Base-by-base conservation (phyloP, 2,329 filamentous ascomycete genomes). In the Chrysosporium queenslandicum region DNA sequence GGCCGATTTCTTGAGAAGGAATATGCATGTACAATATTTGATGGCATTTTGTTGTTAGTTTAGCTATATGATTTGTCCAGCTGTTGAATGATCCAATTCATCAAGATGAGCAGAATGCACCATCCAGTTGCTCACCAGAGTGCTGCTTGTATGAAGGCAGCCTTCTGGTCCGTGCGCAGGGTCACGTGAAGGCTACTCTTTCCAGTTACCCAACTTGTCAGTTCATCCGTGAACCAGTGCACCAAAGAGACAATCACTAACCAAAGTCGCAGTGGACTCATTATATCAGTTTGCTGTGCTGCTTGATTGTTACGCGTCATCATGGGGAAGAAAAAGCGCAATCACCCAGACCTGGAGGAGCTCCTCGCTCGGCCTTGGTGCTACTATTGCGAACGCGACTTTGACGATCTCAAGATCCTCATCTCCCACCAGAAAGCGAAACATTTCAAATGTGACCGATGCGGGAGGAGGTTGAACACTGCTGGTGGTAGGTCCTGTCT, bases 331-430 rank as follows among this genome's bases (percentile, higher is more conserved):
- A 94, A 92, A 76, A 91, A 88, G 80, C 86, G 88, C 69, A 81
- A 83, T 60, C 84, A 87, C 65, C 87, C 88, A 58, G 82, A 90
- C 63, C 76, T 96, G 60, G 87, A 97, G 73, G 89, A 97, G 72
- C 77, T 95, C 61, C 80, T 98, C 57, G 75, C 77, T 60, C 52
- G 52, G 53, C 86, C 91, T 46, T 97, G 90, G 90, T 98, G 92
- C 74, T 98, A 95, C 73, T 98, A 98, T 75, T 98, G 92, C 83
- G 92, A 98, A 72, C 86, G 91, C 73, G 91, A 97, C 72, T 98
- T 97, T 67, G 90, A 97, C 69, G 92, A 98, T 68, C 71, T 95
- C 43, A 96, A 95, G 75, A 89, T 97, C 61, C 82, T 98, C 58
- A 94, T 95, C 61, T 90, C 87, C 53, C 92, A 98, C 69, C 92